A percentile compares a stretch with the other conserved stretches of the same genome.
phyloP scores from a whole-genome alignment of 208 protist genomes.

The Crithidia mellificae region DNA sequence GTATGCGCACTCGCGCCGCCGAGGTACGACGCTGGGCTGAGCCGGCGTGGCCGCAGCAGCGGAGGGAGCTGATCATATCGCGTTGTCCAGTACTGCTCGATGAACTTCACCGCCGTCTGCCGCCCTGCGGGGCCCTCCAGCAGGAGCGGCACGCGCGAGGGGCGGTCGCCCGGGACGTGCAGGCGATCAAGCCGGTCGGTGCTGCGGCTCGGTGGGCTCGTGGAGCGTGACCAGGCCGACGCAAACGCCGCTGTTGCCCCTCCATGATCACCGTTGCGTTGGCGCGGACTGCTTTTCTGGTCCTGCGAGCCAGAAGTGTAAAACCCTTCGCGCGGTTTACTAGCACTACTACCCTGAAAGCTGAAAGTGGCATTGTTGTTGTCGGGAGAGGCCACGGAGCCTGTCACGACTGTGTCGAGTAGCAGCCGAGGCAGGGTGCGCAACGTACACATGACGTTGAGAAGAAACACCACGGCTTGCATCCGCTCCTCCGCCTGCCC shows the following conservation, averaged over 20 bases:
- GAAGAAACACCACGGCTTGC: constrained; percentile 7
- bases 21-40: background rate
- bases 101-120: constrained; percentile 19
- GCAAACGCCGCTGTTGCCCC: no score
- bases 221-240: background rate
- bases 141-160: constrained; percentile 13
- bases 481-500: background rate
- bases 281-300: no score
- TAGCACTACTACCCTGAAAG: background rate
- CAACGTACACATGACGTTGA: constrained; percentile 22
- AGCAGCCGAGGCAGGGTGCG: constrained; percentile 17
- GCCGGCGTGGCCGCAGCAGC: constrained; percentile 4
- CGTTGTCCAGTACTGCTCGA: constrained; percentile 14
- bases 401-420: background rate
- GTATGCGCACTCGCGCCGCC: background rate
- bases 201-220: background rate
- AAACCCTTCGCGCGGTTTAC: no score
- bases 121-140: constrained; percentile 12
- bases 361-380: background rate
- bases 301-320: no score
- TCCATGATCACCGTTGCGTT: no score
- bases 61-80: constrained; percentile 22
- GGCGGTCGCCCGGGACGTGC: constrained; percentile 18
- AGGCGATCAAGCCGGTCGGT: constrained; percentile 7
- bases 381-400: background rate